Evolutionary conservation across 1,284 basidiomycete genomes (phyloP).

Genomic region (Schizopora paradoxa): DNA sequence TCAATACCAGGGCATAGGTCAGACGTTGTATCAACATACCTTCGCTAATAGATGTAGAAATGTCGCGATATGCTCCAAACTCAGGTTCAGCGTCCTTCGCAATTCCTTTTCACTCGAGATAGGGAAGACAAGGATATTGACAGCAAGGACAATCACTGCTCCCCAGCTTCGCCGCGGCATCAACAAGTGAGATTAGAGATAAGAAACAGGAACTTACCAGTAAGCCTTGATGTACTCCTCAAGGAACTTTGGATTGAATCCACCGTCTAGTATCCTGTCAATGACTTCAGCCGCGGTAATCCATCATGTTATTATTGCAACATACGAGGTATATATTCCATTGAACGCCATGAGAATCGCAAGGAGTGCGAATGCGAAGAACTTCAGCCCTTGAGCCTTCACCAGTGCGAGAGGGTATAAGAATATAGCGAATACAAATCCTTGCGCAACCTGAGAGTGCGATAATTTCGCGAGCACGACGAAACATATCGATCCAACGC

Average conservation of each 20-base stretch:
- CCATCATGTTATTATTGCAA: not conserved
- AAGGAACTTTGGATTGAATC: slow-evolving; percentile 25
- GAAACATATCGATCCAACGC: slow-evolving; percentile 26
- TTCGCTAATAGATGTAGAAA: slow-evolving; percentile 28
- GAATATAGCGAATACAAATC: slow-evolving; percentile 28
- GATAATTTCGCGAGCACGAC: slow-evolving; percentile 28
- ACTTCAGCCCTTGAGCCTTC: slow-evolving; percentile 25
- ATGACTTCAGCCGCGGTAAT: not conserved
- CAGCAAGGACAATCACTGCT: slow-evolving; percentile 28
- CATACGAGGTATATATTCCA: slow-evolving; percentile 22
- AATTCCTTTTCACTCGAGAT: slow-evolving; percentile 30
- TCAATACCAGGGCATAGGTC: not conserved
- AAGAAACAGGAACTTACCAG: slow-evolving; percentile 17
- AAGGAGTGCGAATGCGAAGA: slow-evolving; percentile 27
- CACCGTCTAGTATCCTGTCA: slow-evolving; percentile 9
- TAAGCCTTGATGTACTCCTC: slow-evolving; percentile 29
- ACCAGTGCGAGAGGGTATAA: slow-evolving; percentile 27
- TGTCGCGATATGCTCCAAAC: slow-evolving; percentile 29
- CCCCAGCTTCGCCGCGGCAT: slow-evolving; percentile 20
- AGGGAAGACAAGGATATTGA: slow-evolving; percentile 30
- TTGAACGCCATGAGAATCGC: slow-evolving; percentile 30
- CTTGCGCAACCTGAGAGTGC: slow-evolving; percentile 29
- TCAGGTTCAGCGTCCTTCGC: slow-evolving; percentile 27
- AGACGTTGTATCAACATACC: slow-evolving; percentile 11
- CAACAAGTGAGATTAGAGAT: not conserved